These are phyloP conservation scores for Solanum chacoense DNA, from an alignment of 305 asterid genomes.

Conservation along the genomic window DNA sequence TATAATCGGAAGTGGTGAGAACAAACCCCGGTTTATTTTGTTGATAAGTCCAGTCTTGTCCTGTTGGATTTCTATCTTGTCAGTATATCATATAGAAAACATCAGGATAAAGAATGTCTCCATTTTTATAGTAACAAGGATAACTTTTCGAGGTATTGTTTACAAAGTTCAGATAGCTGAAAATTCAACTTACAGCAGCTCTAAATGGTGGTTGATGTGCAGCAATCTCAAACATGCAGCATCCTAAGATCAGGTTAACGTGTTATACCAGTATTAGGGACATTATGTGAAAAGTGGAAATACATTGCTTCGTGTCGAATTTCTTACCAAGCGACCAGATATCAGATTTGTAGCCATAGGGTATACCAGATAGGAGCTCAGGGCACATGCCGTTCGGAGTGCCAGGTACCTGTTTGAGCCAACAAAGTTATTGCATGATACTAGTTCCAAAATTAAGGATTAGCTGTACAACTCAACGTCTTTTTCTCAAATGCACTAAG, in stretches of 20 bases:
- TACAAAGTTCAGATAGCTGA: neutral
- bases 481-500: neutral
- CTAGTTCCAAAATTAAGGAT: neutral
- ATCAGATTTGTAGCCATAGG: conserved; percentile 92
- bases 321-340: conserved; percentile 86
- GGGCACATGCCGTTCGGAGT: conserved; percentile 83
- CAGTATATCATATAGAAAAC: neutral
- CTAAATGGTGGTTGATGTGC: conserved; percentile 83
- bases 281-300: neutral
- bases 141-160: neutral
- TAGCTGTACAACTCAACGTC: neutral
- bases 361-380: conserved; percentile 66
- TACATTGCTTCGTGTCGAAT: neutral
- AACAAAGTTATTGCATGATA: neutral
- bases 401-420: conserved; percentile 51
- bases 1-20: conserved; percentile 81
- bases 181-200: conserved; percentile 58
- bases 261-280: neutral
- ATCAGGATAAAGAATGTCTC: neutral
- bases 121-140: neutral
- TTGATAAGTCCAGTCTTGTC: conserved; percentile 85
- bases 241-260: conserved; percentile 34
- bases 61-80: conserved; percentile 21
- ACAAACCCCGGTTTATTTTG: conserved; percentile 73
- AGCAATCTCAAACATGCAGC: conserved; percentile 91